These are phyloP conservation scores for Plectosphaerella sp. DNA, from an alignment of 2,329 filamentous ascomycete genomes.

Conservation along the genomic window DNA sequence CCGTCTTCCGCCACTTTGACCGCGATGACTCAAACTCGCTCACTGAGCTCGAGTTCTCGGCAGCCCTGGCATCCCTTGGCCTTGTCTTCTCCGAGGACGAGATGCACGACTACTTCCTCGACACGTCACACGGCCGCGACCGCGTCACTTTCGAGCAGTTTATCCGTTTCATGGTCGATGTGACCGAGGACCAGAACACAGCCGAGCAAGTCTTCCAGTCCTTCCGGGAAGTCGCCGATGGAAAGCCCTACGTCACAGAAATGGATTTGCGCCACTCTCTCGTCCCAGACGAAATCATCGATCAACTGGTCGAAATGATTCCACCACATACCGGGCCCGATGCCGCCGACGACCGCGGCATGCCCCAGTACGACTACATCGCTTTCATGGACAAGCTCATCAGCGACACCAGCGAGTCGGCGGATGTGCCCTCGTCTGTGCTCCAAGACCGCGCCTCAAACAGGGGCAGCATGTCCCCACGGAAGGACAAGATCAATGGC, in stretches of 20 bases:
- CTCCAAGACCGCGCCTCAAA: slow-evolving; percentile 28
- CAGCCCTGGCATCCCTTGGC: slow-evolving; percentile 88
- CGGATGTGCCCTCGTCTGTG: slow-evolving; percentile 20
- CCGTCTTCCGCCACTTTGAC: slow-evolving; percentile 96
- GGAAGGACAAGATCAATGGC: slow-evolving; percentile 31
- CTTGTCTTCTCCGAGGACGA: slow-evolving; percentile 96
- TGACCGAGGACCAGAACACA: slow-evolving; percentile 97
- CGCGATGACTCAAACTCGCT: slow-evolving; percentile 86
- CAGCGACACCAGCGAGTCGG: slow-evolving; percentile 28
- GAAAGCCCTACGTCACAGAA: slow-evolving; percentile 98
- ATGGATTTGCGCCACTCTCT: slow-evolving; percentile 92
- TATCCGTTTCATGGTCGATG: slow-evolving; percentile 98
- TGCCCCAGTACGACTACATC: slow-evolving; percentile 93
- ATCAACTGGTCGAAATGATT: slow-evolving; percentile 84
- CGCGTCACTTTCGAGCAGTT: slow-evolving; percentile 97
- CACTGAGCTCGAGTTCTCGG: slow-evolving; percentile 91
- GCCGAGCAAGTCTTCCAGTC: slow-evolving; percentile 98
- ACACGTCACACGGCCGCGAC: slow-evolving; percentile 74
- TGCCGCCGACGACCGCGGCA: slow-evolving; percentile 75
- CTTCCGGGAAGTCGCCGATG: slow-evolving; percentile 95
- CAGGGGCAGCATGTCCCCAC: slow-evolving; percentile 24
- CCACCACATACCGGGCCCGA: slow-evolving; percentile 81
- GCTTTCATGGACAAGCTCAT: slow-evolving; percentile 93
- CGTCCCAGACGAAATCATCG: slow-evolving; percentile 95
- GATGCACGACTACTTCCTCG: slow-evolving; percentile 92